Conservation (phyloP, 257 asterid genomes). For the Penstemon eatonii region DNA sequence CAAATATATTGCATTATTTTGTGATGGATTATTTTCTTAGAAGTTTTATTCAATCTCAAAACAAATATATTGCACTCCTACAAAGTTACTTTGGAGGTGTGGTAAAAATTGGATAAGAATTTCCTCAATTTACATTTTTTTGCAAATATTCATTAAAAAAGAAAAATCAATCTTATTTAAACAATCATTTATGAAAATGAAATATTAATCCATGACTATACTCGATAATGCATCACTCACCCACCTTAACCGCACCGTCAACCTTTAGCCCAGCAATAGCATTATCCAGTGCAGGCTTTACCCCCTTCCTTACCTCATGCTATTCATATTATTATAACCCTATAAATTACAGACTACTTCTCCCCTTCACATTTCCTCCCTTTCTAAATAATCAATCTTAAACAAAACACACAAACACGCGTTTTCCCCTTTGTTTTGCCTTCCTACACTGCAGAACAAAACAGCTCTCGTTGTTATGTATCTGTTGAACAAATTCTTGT, state of each 20-base stretch:
- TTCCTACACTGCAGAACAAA: conserved; percentile 6
- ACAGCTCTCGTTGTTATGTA: not conserved
- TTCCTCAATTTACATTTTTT: too few relatives aligned
- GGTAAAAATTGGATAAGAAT: too few relatives aligned
- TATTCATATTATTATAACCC: not conserved
- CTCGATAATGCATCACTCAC: not conserved
- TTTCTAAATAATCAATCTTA: not conserved
- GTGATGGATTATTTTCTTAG: too few relatives aligned
- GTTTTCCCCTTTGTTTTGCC: conserved; percentile 33
- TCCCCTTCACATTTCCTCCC: conserved; percentile 10
- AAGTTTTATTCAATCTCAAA: too few relatives aligned
- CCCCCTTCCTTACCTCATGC: conserved; percentile 15
- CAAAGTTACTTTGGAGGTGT: too few relatives aligned
- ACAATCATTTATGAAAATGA: too few relatives aligned
- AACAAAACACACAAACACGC: conserved; percentile 29
- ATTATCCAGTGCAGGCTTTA: conserved; percentile 58
- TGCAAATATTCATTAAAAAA: too few relatives aligned
- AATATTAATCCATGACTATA: too few relatives aligned
- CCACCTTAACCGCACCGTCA: conserved; percentile 38
- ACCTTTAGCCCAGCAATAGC: conserved; percentile 31
- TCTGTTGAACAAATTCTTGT: conserved; percentile 18
- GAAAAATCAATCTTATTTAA: too few relatives aligned
- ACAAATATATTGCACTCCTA: too few relatives aligned
- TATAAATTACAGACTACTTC: conserved; percentile 12
- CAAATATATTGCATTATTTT: too few relatives aligned